Evolutionary conservation across 2,329 filamentous ascomycete genomes (phyloP).

Genomic region (Hypoxylon sp.): DNA sequence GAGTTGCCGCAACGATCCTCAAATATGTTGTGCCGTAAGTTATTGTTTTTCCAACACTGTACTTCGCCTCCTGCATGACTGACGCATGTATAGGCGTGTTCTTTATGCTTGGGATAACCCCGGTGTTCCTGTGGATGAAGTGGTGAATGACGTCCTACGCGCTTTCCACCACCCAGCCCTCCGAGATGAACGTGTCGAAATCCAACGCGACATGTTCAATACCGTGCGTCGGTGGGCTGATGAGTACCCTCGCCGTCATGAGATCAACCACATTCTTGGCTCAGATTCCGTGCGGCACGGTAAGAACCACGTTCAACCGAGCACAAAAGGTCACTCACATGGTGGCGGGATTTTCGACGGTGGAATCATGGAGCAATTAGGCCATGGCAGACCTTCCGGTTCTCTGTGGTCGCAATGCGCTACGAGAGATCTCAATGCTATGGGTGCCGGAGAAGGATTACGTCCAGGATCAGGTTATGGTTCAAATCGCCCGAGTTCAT

Average conservation of each 20-base stretch:
- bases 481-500: conserved; percentile 57
- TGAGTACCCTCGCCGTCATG: conserved; percentile 74
- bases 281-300: conserved; percentile 87
- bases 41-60: not conserved
- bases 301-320: conserved; percentile 78
- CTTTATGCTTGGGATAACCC: conserved; percentile 95
- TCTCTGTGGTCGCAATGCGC: conserved; percentile 75
- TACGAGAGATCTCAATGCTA: conserved; percentile 69
- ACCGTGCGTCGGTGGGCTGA: conserved; percentile 87
- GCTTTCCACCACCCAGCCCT: conserved; percentile 93
- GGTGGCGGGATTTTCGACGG: conserved; percentile 58
- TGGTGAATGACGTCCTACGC: conserved; percentile 83
- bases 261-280: conserved; percentile 81
- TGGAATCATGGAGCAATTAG: conserved; percentile 59
- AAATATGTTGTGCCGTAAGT: conserved; percentile 87
- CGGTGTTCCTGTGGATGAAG: conserved; percentile 84
- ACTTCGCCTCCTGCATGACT: conserved; percentile 30
- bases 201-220: conserved; percentile 90
- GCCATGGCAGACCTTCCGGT: conserved; percentile 71
- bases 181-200: conserved; percentile 80
- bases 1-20: conserved; percentile 80
- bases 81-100: conserved; percentile 70
- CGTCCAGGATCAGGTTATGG: conserved; percentile 51
- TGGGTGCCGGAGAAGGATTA: conserved; percentile 64
- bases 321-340: conserved; percentile 61